Percentiles rank a stretch among this genome's conserved stretches.
Evolutionary conservation across 2,329 filamentous ascomycete genomes (phyloP).

Genomic region (Boeremia lycopersici): DNA sequence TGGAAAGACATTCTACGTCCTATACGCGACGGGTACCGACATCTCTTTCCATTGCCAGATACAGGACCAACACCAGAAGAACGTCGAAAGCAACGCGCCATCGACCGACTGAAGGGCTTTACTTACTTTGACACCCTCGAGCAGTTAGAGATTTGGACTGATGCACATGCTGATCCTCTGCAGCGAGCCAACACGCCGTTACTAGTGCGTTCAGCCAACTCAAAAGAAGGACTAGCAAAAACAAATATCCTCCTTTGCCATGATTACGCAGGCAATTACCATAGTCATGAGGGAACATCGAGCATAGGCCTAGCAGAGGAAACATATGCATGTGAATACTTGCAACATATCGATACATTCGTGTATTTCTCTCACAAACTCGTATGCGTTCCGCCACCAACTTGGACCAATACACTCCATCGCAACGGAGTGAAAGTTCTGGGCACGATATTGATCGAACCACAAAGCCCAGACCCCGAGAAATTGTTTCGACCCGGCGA

Average conservation of each 20-base stretch:
- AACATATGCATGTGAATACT: constrained; percentile 51
- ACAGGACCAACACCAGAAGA: constrained; percentile 44
- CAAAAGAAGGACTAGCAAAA: constrained; percentile 10
- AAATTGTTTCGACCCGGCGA: constrained; percentile 31
- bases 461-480: constrained; percentile 44
- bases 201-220: constrained; percentile 23
- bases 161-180: constrained; percentile 39
- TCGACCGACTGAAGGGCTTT: constrained; percentile 48
- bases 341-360: constrained; percentile 53
- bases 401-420: constrained; percentile 56
- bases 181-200: constrained; percentile 50
- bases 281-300: constrained; percentile 50
- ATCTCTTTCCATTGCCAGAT: constrained; percentile 44
- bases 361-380: constrained; percentile 58
- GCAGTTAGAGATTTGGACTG: constrained; percentile 45
- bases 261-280: constrained; percentile 52
- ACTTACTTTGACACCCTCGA: constrained; percentile 51
- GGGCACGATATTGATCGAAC: constrained; percentile 54
- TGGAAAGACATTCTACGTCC: constrained; percentile 50
- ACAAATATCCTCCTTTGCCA: constrained; percentile 46
- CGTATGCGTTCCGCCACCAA: constrained; percentile 52
- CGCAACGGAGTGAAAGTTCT: constrained; percentile 53
- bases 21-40: constrained; percentile 48
- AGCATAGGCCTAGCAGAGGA: constrained; percentile 35
- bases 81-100: constrained; percentile 33